phyloP scores from a whole-genome alignment of 2,329 filamentous ascomycete species.

The Didymella pomorum region DNA sequence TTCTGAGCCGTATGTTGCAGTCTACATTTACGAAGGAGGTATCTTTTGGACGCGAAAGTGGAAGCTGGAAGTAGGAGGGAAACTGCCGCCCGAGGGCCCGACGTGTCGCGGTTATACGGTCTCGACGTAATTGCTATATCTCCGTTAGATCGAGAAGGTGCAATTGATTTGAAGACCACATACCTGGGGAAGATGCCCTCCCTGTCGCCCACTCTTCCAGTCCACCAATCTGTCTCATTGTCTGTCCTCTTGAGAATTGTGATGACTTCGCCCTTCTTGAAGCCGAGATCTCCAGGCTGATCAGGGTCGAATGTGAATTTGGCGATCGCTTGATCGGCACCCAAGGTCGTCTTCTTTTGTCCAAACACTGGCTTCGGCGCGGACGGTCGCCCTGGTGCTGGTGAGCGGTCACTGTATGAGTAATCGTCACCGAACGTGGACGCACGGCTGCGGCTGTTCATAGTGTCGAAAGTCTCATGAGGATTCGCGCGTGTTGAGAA shows the following conservation, averaged over 20 bases:
- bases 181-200: slow-evolving; percentile 93
- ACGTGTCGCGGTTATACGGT: slow-evolving; percentile 32
- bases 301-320: slow-evolving; percentile 95
- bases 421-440: slow-evolving; percentile 59
- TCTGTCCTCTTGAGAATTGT: slow-evolving; percentile 95
- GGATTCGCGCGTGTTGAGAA: slow-evolving; percentile 61
- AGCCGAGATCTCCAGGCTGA: slow-evolving; percentile 88
- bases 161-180: background rate
- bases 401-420: slow-evolving; percentile 64
- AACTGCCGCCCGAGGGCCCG: background rate
- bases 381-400: slow-evolving; percentile 78
- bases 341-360: slow-evolving; percentile 54
- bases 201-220: slow-evolving; percentile 81
- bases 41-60: slow-evolving; percentile 22
- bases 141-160: background rate
- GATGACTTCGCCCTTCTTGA: slow-evolving; percentile 97
- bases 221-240: slow-evolving; percentile 97
- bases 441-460: slow-evolving; percentile 50
- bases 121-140: slow-evolving; percentile 52
- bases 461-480: slow-evolving; percentile 60
- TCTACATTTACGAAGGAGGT: slow-evolving; percentile 24
- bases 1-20: slow-evolving; percentile 10
- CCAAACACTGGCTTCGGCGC: slow-evolving; percentile 90
- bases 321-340: slow-evolving; percentile 82
- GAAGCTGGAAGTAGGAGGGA: slow-evolving; percentile 4